Base-by-base conservation (phyloP, 352 stramenopile genomes). In the Phytophthora colocasiae region DNA sequence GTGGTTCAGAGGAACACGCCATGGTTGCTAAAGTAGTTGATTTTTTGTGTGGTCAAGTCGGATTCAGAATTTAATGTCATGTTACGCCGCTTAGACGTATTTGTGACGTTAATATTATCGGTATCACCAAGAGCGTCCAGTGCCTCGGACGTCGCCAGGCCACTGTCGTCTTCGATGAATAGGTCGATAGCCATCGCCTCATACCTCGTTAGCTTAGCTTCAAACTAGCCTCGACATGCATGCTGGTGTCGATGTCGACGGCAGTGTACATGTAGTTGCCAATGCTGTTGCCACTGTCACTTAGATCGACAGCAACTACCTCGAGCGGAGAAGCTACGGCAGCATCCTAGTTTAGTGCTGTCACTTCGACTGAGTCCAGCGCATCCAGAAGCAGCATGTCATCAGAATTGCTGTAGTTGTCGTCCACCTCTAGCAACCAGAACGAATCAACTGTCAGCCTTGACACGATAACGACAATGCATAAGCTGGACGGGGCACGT, bases 291-390 rank as follows among this genome's bases (percentile, higher is more conserved):
- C 36, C 4, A 15, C 26, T 9, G 17, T 54, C 8, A 10, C 27
- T 29, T 15, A 12, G 11, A 36, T 17, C 10, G 36, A 12, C 19
- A 34, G 29, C 29, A 34, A 34, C 29, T 11, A 6, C 11, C 24
- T 55, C 32, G 1, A 58, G 6, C 8, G 39, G 26, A 12, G 40
- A 61, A 26, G 15, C 29, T n/a, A 19, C 32, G 2, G 39, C 1
- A 11, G 29, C 46, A 24, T 69, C 47, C 65, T 58, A 73, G 40
- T 69, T 58, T 24, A 73, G 65, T 36, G 55, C 51, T 19, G 24
- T 1, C 64, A 71, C 22, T 12, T 73, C 64, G 43, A 73, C 24
- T 17, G 8, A 38, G 53, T 69, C 46, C 1, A 73, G 40, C 4
- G 40, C 32, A 2, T 58, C 51, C 4, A 73, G 38, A 24, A 61